phyloP scores from a whole-genome alignment of 768 basidiomycete species.

The Cyclocybe cylindracea region DNA sequence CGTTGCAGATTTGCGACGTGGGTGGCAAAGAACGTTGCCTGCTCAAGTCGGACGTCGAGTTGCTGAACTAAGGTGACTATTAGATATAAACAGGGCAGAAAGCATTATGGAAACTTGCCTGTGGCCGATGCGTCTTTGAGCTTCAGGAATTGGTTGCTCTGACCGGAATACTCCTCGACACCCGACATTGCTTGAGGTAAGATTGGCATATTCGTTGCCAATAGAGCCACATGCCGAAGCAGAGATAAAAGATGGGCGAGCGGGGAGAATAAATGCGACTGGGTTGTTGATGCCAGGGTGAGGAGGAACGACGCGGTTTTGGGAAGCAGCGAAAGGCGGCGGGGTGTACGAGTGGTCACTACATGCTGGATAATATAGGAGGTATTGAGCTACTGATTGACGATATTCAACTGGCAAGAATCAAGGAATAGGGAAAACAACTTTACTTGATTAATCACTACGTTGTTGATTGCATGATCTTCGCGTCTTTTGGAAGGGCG shows the following conservation, averaged over 20 bases:
- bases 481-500: slow-evolving; percentile 13
- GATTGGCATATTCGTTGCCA: slow-evolving; percentile 19
- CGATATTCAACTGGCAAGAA: not conserved
- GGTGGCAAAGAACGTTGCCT: slow-evolving; percentile 43
- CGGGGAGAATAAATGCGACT: slow-evolving; percentile 3
- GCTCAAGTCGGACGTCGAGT: slow-evolving; percentile 55
- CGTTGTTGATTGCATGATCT: slow-evolving; percentile 32
- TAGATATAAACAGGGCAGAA: not conserved
- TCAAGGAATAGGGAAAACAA: not conserved
- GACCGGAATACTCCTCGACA: not conserved
- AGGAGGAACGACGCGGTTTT: slow-evolving; percentile 27
- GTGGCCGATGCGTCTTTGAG: slow-evolving; percentile 48
- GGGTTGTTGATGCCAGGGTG: slow-evolving; percentile 20
- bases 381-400: slow-evolving; percentile 42
- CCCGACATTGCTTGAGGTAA: slow-evolving; percentile 9
- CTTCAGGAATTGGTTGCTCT: slow-evolving; percentile 4
- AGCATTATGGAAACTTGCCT: slow-evolving; percentile 21
- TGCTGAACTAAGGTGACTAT: slow-evolving; percentile 52
- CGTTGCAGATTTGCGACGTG: slow-evolving; percentile 41
- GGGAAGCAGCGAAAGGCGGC: slow-evolving; percentile 20
- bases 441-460: slow-evolving; percentile 42
- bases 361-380: slow-evolving; percentile 35
- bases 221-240: slow-evolving; percentile 19
- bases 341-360: slow-evolving; percentile 9
- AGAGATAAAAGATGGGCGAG: slow-evolving; percentile 13